Evolutionary conservation across 768 basidiomycete genomes (phyloP).

Genomic region (Lepiota subincarnata): DNA sequence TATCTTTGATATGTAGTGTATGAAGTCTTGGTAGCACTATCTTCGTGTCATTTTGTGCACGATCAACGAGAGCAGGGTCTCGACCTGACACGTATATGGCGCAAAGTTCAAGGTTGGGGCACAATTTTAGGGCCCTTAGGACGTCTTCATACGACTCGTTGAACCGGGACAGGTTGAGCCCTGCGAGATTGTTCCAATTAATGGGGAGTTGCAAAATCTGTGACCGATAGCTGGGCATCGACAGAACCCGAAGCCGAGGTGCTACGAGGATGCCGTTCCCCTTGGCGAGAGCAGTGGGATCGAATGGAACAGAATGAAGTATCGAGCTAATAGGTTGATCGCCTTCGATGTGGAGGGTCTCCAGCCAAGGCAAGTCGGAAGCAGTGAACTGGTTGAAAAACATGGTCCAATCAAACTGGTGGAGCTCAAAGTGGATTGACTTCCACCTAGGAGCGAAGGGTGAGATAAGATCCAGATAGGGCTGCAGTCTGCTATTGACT

Average conservation of each 20-base stretch:
- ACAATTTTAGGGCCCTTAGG: neutral
- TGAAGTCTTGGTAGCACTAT: neutral
- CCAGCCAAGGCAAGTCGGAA: neutral
- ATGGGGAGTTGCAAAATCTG: neutral
- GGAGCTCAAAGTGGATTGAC: neutral
- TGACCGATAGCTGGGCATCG: neutral
- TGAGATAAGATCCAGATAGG: neutral
- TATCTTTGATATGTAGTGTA: neutral
- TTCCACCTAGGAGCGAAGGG: constrained; percentile 1
- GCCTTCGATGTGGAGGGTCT: neutral
- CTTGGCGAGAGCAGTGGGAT: neutral
- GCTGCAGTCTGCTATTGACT: neutral
- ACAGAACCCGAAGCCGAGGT: neutral
- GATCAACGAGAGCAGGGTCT: neutral
- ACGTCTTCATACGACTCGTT: neutral
- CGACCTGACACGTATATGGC: neutral
- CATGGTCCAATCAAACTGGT: neutral
- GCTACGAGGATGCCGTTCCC: neutral
- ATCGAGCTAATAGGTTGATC: neutral
- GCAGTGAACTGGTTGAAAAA: neutral
- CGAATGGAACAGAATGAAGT: neutral
- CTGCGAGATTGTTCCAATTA: neutral
- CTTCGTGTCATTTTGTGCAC: neutral
- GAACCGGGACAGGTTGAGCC: neutral
- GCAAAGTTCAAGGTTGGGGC: constrained; percentile 3